These are phyloP conservation scores for Vigna mungo DNA, from an alignment of 306 rosid genomes.

Conservation along the genomic window DNA sequence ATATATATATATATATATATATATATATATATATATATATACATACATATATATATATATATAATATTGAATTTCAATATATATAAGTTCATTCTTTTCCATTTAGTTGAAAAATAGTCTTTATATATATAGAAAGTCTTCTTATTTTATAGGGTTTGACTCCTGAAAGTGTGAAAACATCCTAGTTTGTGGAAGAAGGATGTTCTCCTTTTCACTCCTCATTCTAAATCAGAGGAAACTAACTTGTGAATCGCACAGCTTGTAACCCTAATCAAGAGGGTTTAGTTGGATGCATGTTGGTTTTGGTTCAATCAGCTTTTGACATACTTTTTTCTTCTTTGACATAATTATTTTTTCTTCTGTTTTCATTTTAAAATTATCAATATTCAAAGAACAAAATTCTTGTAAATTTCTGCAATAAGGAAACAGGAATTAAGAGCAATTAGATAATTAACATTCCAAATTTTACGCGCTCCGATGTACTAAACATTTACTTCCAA, in stretches of 20 bases:
- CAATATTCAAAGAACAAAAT: background rate
- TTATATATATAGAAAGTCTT: background rate
- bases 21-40: too few species aligned
- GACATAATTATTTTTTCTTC: background rate
- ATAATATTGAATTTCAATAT: too few species aligned
- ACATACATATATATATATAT: too few species aligned
- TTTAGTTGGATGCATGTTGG: background rate
- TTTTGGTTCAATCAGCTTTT: background rate
- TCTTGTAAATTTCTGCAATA: background rate
- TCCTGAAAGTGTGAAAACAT: background rate
- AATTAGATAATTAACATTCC: background rate
- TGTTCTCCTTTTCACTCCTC: background rate
- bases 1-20: too few species aligned
- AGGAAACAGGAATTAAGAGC: background rate
- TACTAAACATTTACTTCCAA: background rate
- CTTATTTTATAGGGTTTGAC: conserved; percentile 3
- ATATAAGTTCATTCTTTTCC: too few species aligned
- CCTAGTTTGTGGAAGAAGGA: background rate
- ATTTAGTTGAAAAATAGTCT: background rate
- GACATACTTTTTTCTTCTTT: too few species aligned
- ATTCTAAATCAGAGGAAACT: background rate
- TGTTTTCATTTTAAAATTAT: background rate
- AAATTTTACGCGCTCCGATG: background rate
- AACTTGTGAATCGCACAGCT: background rate
- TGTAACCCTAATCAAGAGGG: background rate